phyloP scores from a whole-genome alignment of 257 asterid species.

The Gentiana macrophylla region DNA sequence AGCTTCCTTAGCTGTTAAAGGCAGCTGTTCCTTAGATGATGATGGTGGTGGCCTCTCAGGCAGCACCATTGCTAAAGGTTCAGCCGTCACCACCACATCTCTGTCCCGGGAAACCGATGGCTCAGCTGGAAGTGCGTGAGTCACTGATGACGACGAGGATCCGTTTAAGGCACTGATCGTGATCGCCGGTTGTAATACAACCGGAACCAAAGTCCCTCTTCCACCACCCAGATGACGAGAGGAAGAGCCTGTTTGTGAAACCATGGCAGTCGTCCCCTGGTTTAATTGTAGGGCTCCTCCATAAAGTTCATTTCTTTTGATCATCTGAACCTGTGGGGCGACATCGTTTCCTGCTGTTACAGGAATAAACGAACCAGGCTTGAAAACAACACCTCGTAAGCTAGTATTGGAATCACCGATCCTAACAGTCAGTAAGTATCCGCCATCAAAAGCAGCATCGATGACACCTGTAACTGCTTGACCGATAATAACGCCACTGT shows the following conservation, averaged over 20 bases:
- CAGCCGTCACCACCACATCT: constrained; percentile 54
- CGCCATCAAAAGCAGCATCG: constrained; percentile 83
- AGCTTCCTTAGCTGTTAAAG: constrained; percentile 21
- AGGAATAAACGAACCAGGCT: constrained; percentile 71
- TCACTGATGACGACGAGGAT: constrained; percentile 5
- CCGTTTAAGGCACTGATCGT: constrained; percentile 24
- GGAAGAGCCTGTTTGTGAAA: constrained; percentile 27
- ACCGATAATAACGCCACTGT: constrained; percentile 39
- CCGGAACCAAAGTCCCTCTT: constrained; percentile 55
- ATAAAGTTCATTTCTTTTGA: constrained; percentile 38
- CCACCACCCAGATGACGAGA: constrained; percentile 27
- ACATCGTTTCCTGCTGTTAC: constrained; percentile 68
- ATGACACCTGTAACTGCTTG: constrained; percentile 77
- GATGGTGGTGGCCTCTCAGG: constrained; percentile 33
- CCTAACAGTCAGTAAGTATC: constrained; percentile 62
- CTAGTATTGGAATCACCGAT: constrained; percentile 54
- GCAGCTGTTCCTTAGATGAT: constrained; percentile 12
- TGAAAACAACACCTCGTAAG: constrained; percentile 75
- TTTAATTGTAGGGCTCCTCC: constrained; percentile 9
- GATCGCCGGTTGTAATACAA: constrained; percentile 39
- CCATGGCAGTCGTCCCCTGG: constrained; percentile 9
- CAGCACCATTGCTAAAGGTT: constrained; percentile 55
- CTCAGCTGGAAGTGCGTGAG: constrained; percentile 15
- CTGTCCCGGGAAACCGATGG: constrained; percentile 32
- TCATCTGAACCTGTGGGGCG: constrained; percentile 74